Conservation (phyloP, 306 rosid genomes). For the Cyclanthera cordifolia region DNA sequence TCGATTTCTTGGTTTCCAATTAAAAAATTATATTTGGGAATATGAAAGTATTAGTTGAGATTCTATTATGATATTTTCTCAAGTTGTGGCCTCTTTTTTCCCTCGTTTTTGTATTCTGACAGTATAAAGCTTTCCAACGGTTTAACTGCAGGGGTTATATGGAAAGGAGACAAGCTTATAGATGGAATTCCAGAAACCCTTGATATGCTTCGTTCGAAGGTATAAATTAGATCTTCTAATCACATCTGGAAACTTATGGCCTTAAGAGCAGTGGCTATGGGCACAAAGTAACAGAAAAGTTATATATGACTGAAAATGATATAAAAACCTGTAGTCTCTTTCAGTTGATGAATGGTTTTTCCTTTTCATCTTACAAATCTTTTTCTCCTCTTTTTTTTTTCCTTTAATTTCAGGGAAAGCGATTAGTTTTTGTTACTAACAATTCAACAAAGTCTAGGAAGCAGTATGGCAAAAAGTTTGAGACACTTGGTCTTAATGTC, state of each 20-base stretch:
- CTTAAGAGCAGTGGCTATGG: too few relatives aligned
- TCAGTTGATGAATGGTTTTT: background rate
- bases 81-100: background rate
- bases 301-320: too few relatives aligned
- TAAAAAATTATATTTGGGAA: too few relatives aligned
- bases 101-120: too few relatives aligned
- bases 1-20: too few relatives aligned
- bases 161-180: constrained; percentile 94
- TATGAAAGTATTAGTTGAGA: background rate
- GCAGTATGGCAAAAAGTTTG: constrained; percentile 97
- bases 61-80: background rate
- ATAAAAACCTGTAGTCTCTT: background rate
- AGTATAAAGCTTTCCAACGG: background rate
- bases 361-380: background rate
- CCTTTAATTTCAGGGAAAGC: constrained; percentile 61
- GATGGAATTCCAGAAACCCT: constrained; percentile 92
- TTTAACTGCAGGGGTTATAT: constrained; percentile 74
- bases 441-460: constrained; percentile 98
- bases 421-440: constrained; percentile 94
- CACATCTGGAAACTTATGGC: background rate
- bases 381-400: background rate
- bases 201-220: constrained; percentile 92
- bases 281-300: too few relatives aligned
- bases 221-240: background rate
- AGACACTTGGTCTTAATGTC: constrained; percentile 82